Percentiles rank a stretch among this genome's conserved stretches.
phyloP scores from a whole-genome alignment of 345 rosid genomes.

The Turnera subulata region DNA sequence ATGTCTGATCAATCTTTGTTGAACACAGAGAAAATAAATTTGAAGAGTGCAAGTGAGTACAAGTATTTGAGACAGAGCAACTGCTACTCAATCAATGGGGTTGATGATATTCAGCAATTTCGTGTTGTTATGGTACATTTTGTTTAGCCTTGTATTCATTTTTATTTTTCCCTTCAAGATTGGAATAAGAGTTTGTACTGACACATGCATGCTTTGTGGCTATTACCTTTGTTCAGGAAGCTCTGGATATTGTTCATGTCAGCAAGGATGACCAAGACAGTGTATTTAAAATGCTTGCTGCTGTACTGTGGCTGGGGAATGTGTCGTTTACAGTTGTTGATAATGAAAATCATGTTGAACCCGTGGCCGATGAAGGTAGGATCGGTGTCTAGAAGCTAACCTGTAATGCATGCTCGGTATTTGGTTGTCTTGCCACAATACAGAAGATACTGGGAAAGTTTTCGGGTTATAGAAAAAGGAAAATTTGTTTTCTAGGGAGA shows the following conservation, averaged over 20 bases:
- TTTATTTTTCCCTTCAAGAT: slow-evolving; percentile 5
- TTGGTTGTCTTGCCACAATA: background rate
- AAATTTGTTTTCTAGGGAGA: too few species aligned
- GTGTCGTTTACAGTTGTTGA: slow-evolving; percentile 69
- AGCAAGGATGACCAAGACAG: slow-evolving; percentile 94
- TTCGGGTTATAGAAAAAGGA: too few species aligned
- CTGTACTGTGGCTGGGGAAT: slow-evolving; percentile 97
- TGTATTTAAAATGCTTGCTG: slow-evolving; percentile 94
- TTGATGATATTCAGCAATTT: slow-evolving; percentile 80
- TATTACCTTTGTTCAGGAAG: slow-evolving; percentile 57
- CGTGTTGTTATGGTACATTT: slow-evolving; percentile 55
- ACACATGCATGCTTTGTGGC: slow-evolving; percentile 14
- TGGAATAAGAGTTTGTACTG: slow-evolving; percentile 7
- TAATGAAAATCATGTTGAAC: slow-evolving; percentile 94
- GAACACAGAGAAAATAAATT: slow-evolving; percentile 69
- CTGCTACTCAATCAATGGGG: slow-evolving; percentile 71
- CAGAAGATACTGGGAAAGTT: too few species aligned
- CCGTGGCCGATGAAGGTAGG: slow-evolving; percentile 81
- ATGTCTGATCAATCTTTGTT: slow-evolving; percentile 6
- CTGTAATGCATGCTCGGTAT: background rate
- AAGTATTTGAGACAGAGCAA: slow-evolving; percentile 85
- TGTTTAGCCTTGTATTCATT: slow-evolving; percentile 12
- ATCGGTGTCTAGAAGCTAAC: slow-evolving; percentile 11
- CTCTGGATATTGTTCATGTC: slow-evolving; percentile 90
- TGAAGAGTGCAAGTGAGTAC: slow-evolving; percentile 69